Conservation (phyloP, 306 rosid species). For the Lablab purpureus region DNA sequence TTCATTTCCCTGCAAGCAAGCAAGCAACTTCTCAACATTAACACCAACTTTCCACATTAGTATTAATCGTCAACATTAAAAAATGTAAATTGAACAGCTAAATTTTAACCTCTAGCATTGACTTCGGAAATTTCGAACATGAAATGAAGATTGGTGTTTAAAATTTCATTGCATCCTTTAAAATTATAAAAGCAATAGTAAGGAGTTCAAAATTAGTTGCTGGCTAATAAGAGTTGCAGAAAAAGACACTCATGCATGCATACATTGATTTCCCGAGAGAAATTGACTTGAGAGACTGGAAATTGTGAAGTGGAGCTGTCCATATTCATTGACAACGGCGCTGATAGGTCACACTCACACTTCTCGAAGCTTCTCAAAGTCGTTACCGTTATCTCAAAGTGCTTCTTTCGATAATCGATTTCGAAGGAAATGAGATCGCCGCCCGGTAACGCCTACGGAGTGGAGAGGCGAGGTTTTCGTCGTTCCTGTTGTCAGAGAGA, state of each 20-base stretch:
- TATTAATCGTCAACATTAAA: neutral
- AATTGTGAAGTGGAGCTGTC: constrained; percentile 49
- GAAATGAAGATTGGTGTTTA: neutral
- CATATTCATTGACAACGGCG: constrained; percentile 32
- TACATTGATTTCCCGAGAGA: constrained; percentile 72
- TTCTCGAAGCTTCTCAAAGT: neutral
- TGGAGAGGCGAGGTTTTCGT: neutral
- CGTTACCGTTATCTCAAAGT: neutral
- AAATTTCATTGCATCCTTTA: neutral
- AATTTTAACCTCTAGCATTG: too few relatives aligned
- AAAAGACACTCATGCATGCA: neutral
- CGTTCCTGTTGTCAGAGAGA: too few relatives aligned
- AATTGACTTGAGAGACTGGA: constrained; percentile 60
- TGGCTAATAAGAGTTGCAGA: neutral
- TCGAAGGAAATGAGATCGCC: neutral
- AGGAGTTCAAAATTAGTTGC: neutral
- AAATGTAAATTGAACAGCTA: neutral
- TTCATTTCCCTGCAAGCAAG: constrained; percentile 70
- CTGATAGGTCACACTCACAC: neutral
- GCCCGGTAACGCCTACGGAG: neutral
- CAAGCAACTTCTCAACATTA: constrained; percentile 16
- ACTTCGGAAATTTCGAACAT: too few relatives aligned
- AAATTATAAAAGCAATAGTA: neutral
- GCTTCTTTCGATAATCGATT: neutral
- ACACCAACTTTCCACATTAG: neutral